Evolutionary conservation across 441 rosid genomes (phyloP).

Genomic region (Populus hybrid): DNA sequence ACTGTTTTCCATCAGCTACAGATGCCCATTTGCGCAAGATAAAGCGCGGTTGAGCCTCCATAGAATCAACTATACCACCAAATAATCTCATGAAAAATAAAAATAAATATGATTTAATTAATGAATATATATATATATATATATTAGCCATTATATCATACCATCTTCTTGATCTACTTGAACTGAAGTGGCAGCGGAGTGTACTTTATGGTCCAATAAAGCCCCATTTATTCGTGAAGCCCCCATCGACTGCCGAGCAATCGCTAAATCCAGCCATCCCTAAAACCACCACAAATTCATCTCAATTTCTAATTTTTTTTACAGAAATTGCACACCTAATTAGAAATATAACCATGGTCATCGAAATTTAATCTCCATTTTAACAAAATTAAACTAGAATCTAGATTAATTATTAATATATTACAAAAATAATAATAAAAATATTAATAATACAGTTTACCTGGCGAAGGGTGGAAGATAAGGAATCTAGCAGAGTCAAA

Average conservation of each 20-base stretch:
- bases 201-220: slow-evolving; percentile 70
- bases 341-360: not conserved
- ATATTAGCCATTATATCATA: slow-evolving; percentile 11
- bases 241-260: slow-evolving; percentile 95
- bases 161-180: slow-evolving; percentile 37
- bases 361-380: not conserved
- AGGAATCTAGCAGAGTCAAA: slow-evolving; percentile 49
- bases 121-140: slow-evolving; percentile 20
- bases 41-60: slow-evolving; percentile 47
- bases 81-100: not conserved
- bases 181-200: slow-evolving; percentile 70
- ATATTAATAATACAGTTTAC: slow-evolving; percentile 23
- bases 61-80: slow-evolving; percentile 39
- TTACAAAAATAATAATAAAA: not conserved
- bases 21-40: slow-evolving; percentile 73
- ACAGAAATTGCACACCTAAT: not conserved
- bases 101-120: not conserved
- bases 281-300: slow-evolving; percentile 17
- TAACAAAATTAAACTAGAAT: not conserved
- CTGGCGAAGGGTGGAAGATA: slow-evolving; percentile 72
- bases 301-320: not conserved
- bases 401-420: not conserved
- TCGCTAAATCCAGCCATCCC: slow-evolving; percentile 95
- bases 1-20: slow-evolving; percentile 27
- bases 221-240: slow-evolving; percentile 64